Base-by-base conservation (phyloP, 2,329 filamentous ascomycete species). In the Fonsecaea monophora region DNA sequence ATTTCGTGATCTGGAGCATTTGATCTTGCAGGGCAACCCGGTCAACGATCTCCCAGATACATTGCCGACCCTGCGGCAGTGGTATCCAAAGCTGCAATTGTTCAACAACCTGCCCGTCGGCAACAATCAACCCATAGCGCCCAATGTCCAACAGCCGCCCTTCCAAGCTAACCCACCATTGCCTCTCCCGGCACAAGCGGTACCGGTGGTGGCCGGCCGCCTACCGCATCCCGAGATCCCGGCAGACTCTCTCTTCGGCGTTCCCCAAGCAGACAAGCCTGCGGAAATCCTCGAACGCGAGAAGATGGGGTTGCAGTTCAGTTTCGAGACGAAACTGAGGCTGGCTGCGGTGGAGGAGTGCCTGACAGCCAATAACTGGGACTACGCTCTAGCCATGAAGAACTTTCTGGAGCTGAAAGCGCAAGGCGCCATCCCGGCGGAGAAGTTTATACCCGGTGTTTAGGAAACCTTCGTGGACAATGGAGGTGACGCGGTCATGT, bases 31-130 rank as follows among this genome's bases (percentile, higher is more conserved):
- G 9, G 89, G 87, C 60, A 97, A 96, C 72, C 92, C 92, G 0
- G 86, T 96, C 67, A 87, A 89, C 71, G 77, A 80, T 1, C 79
- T 84, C 62, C 85, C 89, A 8, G 84, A 85, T 67, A 91, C 90
- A 76, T 84, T 87, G 66, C 80, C 85, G 15, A 90, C 92, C 57
- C 81, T 97, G 65, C 82, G 92, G 35, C 87, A 87, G 48, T 96
- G 92, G 90, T 98, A 92, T 75, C 94, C 92, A 0, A 90, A 87
- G 66, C 85, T 98, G 15, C 88, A 89, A 73, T 86, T 89, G 67
- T 82, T 98, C 71, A 96, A 96, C 77, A 82, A 87, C 5, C 86
- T 90, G 74, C 66, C 70, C 2, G 87, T 97, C 18, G 87, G 93
- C 73, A 82, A 91, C 60, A 86, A 8, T 83, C 87, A 63, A 58